These are phyloP conservation scores for Tetrapisispora fleetii DNA, from an alignment of 805 yeast genomes.

Conservation along the genomic window DNA sequence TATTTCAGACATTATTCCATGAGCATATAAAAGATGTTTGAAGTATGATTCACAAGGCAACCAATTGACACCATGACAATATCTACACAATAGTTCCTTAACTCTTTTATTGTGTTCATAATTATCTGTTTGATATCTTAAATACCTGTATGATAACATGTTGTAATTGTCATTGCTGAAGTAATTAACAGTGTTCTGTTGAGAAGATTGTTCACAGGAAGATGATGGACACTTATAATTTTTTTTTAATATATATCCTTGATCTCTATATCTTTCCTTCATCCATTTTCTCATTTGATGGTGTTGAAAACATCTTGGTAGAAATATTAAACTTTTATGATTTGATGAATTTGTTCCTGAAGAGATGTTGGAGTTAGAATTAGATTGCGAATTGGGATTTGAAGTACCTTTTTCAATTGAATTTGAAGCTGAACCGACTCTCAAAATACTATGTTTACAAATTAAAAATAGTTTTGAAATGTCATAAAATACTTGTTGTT, in stretches of 20 bases:
- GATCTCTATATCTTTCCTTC: slow-evolving; percentile 6
- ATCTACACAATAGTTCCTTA: slow-evolving; percentile 14
- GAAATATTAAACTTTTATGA: not conserved
- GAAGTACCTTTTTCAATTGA: not conserved
- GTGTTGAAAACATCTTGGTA: slow-evolving; percentile 17
- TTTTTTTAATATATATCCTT: slow-evolving; percentile 9
- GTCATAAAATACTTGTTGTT: not conserved
- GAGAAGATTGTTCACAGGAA: not conserved
- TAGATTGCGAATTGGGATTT: not conserved
- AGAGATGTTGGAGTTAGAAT: not conserved
- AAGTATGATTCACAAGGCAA: slow-evolving; percentile 6
- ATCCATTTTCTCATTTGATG: slow-evolving; percentile 11
- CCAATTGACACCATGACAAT: slow-evolving; percentile 20
- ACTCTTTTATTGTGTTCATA: not conserved
- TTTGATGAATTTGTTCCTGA: not conserved
- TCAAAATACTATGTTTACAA: not conserved
- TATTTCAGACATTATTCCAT: slow-evolving; percentile 14
- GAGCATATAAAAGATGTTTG: slow-evolving; percentile 16
- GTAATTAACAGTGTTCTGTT: not conserved
- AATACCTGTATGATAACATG: slow-evolving; percentile 6
- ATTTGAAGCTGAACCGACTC: not conserved
- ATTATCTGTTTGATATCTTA: slow-evolving; percentile 4
- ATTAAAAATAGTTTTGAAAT: not conserved
- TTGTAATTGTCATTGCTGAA: not conserved
- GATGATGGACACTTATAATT: slow-evolving; percentile 13